A percentile compares a stretch with the other conserved stretches of the same genome.
phyloP scores from a whole-genome alignment of 2,329 filamentous ascomycete genomes.

The Exophiala sideris region DNA sequence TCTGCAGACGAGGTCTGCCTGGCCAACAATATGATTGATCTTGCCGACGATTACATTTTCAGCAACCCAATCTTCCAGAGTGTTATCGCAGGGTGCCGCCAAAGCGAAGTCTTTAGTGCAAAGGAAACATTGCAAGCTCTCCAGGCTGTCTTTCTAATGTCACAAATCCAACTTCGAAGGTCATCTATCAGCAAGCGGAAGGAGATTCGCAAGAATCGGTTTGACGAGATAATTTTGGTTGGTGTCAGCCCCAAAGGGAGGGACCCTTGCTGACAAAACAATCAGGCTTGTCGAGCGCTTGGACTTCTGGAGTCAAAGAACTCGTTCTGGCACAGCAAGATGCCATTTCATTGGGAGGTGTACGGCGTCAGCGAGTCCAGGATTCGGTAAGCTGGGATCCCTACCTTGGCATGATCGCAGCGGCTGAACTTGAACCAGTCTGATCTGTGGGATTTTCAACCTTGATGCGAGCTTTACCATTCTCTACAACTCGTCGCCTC shows the following conservation, averaged over 20 bases:
- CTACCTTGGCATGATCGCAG: too few species aligned
- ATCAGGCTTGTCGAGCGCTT: not conserved
- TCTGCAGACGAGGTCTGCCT: not conserved
- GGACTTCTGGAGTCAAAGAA: conserved; percentile 3
- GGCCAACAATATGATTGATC: conserved; percentile 1
- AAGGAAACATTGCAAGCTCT: conserved; percentile 2
- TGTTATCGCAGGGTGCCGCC: not conserved
- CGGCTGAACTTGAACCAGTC: not conserved
- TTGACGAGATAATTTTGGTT: conserved; percentile 5
- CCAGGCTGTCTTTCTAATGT: conserved; percentile 5
- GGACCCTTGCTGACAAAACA: too few species aligned
- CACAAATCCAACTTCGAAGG: conserved; percentile 3
- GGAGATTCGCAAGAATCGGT: not conserved
- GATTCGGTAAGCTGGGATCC: not conserved
- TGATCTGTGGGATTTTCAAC: conserved; percentile 8
- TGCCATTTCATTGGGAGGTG: conserved; percentile 4
- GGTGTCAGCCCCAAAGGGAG: not conserved
- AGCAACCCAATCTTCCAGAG: not conserved
- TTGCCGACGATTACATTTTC: conserved; percentile 4
- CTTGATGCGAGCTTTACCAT: conserved; percentile 11
- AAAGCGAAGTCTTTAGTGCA: not conserved
- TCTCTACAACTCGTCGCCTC: conserved; percentile 6
- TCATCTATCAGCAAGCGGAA: not conserved
- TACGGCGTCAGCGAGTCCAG: conserved; percentile 1
- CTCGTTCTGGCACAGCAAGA: conserved; percentile 1